Conservation (phyloP, 805 yeast species). For the Kuraishia ogatae region DNA sequence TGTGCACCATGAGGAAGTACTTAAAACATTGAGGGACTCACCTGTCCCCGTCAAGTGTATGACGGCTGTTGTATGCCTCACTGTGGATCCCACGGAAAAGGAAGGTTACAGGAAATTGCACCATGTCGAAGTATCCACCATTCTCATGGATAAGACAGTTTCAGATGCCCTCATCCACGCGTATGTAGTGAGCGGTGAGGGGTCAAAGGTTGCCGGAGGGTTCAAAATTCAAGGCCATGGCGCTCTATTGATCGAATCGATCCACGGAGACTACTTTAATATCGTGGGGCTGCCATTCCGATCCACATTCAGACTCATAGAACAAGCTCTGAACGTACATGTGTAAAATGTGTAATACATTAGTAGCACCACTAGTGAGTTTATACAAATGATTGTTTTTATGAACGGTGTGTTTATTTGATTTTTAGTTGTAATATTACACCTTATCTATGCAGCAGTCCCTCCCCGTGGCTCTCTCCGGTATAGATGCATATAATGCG, state of each 20-base stretch:
- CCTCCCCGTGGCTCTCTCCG: no score
- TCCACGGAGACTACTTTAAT: conserved; percentile 78
- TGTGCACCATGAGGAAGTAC: conserved; percentile 38
- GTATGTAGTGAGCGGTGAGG: conserved; percentile 70
- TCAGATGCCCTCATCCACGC: conserved; percentile 46
- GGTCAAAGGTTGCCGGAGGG: conserved; percentile 84
- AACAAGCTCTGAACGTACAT: background rate
- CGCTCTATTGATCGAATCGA: conserved; percentile 47
- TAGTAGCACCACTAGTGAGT: background rate
- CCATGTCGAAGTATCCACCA: conserved; percentile 16
- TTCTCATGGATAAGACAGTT: conserved; percentile 32
- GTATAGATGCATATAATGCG: background rate
- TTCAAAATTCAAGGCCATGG: conserved; percentile 76
- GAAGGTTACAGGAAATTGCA: conserved; percentile 10
- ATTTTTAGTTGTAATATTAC: background rate
- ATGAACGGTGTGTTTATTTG: no score
- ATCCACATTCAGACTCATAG: conserved; percentile 30
- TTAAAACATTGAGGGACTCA: conserved; percentile 38
- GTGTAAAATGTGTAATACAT: background rate
- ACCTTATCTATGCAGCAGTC: no score
- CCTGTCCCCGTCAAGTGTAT: conserved; percentile 36
- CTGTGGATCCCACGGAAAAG: conserved; percentile 4
- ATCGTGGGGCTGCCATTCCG: conserved; percentile 82
- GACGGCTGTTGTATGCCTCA: conserved; percentile 41
- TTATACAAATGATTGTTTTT: no score